Evolutionary conservation across 768 basidiomycete genomes (phyloP), one percentile per base, ranked within the genome.

Genomic region (Mycena leptocephala): DNA sequence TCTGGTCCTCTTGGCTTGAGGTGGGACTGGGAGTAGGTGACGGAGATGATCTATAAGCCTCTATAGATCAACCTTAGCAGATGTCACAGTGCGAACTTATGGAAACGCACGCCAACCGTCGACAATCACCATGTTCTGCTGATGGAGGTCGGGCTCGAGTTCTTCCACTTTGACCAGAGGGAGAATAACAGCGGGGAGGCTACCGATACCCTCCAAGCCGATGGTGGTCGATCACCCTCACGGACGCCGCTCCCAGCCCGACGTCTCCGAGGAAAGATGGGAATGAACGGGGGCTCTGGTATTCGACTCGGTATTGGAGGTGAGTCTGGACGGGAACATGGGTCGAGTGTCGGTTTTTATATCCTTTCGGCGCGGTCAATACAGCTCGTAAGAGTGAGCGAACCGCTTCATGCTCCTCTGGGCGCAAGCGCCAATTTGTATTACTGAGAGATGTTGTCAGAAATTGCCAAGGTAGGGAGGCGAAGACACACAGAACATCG

Each of bases 51-150:
- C 83, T 79, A 74, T 87, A 84, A 0, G 87, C 86, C 48, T 87
- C 87, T 89, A 53, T 28, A 51, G 11, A 72, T 10, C 55, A 35
- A 46, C n/a, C 48, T 59, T 56, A 61, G 64, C 48, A 3, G 58
- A 24, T 11, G 69, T n/a, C 8, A 43, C 32, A 28, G 26, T 43
- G 59, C 56, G 14, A 46, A 41, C 58, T 22, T 20, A 74, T 41
- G 20, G 65, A 41, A 75, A 62, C 90, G 55, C 79, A 94, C 94
- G 82, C 93, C 93, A 93, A 33, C 93, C 94, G 81, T 91, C 88
- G 1, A 94, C 89, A 39, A 94, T 79, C 11, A 88, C 84, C 87
- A 95, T 89, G 80, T 91, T 90, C 63, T 88, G 87, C 39, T 79
- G 80, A n/a, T 87, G 83, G 8, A 91, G 74, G 61, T 91, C 89